phyloP scores from a whole-genome alignment of 2,329 filamentous ascomycete genomes.

The Aspergillus flavus region DNA sequence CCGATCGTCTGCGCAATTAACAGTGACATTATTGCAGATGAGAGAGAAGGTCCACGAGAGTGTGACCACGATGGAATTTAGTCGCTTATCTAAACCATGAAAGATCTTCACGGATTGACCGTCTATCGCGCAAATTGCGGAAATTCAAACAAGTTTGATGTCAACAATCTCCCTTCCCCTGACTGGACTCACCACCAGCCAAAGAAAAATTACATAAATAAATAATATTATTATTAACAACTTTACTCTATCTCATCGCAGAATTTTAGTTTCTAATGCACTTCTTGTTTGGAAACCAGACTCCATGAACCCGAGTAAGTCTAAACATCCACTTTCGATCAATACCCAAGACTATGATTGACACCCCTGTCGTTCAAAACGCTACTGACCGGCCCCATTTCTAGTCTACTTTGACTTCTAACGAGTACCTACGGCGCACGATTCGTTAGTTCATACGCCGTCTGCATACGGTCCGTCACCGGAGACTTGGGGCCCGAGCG shows the following conservation, averaged over 20 bases:
- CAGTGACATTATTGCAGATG: neutral
- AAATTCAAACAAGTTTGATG: neutral
- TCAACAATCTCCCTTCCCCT: neutral
- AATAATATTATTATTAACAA: neutral
- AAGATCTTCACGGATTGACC: neutral
- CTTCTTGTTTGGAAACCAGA: neutral
- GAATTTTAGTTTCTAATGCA: neutral
- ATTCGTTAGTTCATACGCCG: neutral
- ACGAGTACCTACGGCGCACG: neutral
- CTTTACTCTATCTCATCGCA: neutral
- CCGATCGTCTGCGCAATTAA: neutral
- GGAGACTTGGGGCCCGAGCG: conserved; percentile 13
- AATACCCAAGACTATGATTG: neutral
- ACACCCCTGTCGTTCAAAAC: neutral
- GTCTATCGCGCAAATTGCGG: conserved; percentile 11
- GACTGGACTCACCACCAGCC: neutral
- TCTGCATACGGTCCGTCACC: conserved; percentile 4
- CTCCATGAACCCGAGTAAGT: neutral
- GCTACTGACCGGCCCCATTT: neutral
- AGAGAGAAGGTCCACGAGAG: neutral
- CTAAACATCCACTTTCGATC: neutral
- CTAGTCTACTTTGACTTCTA: neutral
- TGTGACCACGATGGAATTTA: neutral
- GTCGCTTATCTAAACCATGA: neutral
- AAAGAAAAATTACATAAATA: neutral